A percentile compares a stretch with the other conserved stretches of the same genome.
Evolutionary conservation across 345 rosid genomes (phyloP).

Genomic region (Populus nigra): DNA sequence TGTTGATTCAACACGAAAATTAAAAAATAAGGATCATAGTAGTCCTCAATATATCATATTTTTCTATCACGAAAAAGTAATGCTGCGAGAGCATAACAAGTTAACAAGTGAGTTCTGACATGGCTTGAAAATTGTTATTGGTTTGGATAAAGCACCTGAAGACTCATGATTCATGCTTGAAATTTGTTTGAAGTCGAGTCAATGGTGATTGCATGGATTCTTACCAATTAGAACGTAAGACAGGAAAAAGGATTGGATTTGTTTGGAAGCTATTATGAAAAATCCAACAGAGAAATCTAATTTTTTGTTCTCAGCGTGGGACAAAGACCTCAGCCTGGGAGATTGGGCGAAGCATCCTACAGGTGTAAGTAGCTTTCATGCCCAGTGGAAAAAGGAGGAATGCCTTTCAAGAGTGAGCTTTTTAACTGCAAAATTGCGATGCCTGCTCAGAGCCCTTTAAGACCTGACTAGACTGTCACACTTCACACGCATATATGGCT

Average conservation of each 20-base stretch:
- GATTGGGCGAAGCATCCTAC: neutral
- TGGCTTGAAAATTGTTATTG: neutral
- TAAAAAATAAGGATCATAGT: neutral
- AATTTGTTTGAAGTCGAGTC: neutral
- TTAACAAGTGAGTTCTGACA: neutral
- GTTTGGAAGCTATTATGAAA: conserved; percentile 6
- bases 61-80: neutral
- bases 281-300: neutral
- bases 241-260: neutral
- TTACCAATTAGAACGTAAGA: neutral
- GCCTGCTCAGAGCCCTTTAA: neutral
- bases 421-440: neutral
- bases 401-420: neutral
- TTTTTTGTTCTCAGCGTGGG: neutral
- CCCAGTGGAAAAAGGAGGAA: neutral
- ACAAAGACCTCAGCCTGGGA: neutral
- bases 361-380: neutral
- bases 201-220: neutral
- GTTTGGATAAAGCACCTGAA: neutral
- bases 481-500: neutral
- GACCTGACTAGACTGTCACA: conserved; percentile 14
- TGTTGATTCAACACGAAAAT: neutral
- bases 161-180: neutral
- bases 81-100: neutral
- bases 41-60: neutral